Evolutionary conservation across 192 early-diverging fungal genomes (phyloP).

Genomic region (Podochytrium sp.): DNA sequence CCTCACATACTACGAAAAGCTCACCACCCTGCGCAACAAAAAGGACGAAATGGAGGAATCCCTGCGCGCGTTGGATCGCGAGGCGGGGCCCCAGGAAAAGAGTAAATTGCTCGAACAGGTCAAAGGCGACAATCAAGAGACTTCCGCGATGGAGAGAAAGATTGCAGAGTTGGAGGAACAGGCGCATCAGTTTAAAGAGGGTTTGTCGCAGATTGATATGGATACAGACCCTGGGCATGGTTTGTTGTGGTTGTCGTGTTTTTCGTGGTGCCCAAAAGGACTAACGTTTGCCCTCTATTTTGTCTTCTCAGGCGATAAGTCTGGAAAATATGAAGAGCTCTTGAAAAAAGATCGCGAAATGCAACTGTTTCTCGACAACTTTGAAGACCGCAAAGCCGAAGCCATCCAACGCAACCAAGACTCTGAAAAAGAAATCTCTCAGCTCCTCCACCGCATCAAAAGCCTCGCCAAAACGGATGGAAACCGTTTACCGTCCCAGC

Average conservation of each 20-base stretch:
- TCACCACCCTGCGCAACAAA: constrained; percentile 38
- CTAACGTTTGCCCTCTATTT: too few relatives aligned
- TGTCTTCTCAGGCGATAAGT: constrained; percentile 48
- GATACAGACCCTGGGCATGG: constrained; percentile 49
- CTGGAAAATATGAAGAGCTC: constrained; percentile 64
- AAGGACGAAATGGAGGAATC: constrained; percentile 52
- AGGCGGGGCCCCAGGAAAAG: constrained; percentile 54
- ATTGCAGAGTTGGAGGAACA: constrained; percentile 56
- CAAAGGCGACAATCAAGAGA: constrained; percentile 65
- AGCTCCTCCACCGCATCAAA: constrained; percentile 48
- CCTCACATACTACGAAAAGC: constrained; percentile 46
- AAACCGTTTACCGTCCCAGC: constrained; percentile 43
- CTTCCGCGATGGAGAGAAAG: constrained; percentile 63
- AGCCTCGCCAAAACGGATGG: constrained; percentile 24
- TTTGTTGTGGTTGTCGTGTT: constrained; percentile 8
- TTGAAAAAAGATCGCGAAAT: constrained; percentile 63
- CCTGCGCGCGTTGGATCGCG: constrained; percentile 41
- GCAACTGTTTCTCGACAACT: constrained; percentile 57
- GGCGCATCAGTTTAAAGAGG: constrained; percentile 44
- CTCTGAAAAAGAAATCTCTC: constrained; percentile 47
- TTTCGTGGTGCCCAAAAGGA: too few relatives aligned
- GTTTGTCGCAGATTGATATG: constrained; percentile 49
- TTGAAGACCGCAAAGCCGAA: constrained; percentile 47
- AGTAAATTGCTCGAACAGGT: constrained; percentile 56
- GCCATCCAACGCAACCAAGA: constrained; percentile 30